Conservation (phyloP, 2,329 filamentous ascomycete genomes). For the Bipolaris bicolor region DNA sequence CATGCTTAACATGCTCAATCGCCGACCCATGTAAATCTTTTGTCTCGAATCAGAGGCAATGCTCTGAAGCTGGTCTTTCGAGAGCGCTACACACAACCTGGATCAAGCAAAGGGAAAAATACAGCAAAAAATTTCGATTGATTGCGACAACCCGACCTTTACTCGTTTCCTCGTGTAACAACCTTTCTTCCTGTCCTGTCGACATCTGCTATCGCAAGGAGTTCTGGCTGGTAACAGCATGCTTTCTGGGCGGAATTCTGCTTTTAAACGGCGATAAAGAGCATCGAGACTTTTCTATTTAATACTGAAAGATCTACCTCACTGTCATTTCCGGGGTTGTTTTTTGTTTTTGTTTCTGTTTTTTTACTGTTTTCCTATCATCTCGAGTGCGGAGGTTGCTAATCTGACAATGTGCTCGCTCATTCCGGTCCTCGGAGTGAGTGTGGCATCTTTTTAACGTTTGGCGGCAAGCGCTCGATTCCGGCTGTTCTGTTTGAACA, state of each 20-base stretch:
- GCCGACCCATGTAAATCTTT: constrained; percentile 43
- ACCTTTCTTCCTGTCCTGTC: constrained; percentile 24
- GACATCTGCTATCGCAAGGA: constrained; percentile 22
- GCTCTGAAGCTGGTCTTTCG: constrained; percentile 42
- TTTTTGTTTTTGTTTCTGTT: not conserved
- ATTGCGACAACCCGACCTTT: constrained; percentile 12
- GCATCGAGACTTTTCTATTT: constrained; percentile 21
- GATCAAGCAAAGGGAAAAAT: constrained; percentile 17
- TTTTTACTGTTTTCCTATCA: not conserved
- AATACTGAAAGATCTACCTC: constrained; percentile 11
- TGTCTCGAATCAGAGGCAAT: constrained; percentile 11
- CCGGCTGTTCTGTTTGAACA: constrained; percentile 16
- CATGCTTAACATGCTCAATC: constrained; percentile 53
- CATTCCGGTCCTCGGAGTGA: not conserved
- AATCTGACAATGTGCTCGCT: not conserved
- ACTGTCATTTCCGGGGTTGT: constrained; percentile 11
- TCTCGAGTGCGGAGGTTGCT: constrained; percentile 6
- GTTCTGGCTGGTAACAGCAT: constrained; percentile 26
- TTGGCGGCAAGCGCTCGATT: constrained; percentile 31
- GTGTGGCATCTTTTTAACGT: constrained; percentile 13
- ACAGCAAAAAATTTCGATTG: constrained; percentile 6
- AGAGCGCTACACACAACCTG: constrained; percentile 25
- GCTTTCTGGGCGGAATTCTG: constrained; percentile 32
- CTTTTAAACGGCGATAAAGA: constrained; percentile 30
- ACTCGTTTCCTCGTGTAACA: constrained; percentile 32